Evolutionary conservation across 495 filamentous ascomycete genomes (phyloP).

Genomic region (Podospora comata): DNA sequence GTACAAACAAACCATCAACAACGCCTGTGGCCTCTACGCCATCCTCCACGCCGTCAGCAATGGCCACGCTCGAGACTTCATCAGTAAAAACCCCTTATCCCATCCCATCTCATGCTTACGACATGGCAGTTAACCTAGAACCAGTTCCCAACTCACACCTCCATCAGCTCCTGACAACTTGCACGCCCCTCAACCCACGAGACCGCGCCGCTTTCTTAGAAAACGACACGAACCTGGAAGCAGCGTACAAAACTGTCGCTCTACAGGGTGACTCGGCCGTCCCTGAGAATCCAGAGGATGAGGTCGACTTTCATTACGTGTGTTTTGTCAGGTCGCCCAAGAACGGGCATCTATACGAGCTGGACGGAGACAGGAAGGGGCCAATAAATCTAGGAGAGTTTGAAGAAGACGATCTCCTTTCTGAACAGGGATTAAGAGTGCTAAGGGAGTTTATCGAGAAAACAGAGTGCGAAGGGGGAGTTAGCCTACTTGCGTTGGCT

Average conservation of each 20-base stretch:
- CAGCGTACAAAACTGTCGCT: slow-evolving; percentile 62
- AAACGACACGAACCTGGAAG: slow-evolving; percentile 60
- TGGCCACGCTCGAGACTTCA: background rate
- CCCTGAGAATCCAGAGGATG: slow-evolving; percentile 54
- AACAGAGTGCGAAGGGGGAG: background rate
- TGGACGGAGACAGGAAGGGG: slow-evolving; percentile 28
- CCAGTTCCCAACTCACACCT: slow-evolving; percentile 17
- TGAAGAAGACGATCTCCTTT: background rate
- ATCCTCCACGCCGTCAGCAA: slow-evolving; percentile 14
- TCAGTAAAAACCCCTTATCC: background rate
- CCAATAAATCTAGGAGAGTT: slow-evolving; percentile 8
- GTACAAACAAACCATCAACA: slow-evolving; percentile 16
- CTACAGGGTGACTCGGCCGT: slow-evolving; percentile 60
- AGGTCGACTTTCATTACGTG: slow-evolving; percentile 68
- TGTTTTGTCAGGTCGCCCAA: slow-evolving; percentile 57
- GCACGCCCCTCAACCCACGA: slow-evolving; percentile 44
- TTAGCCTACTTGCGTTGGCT: background rate
- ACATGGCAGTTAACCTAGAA: background rate
- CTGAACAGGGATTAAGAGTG: background rate
- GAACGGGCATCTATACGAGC: slow-evolving; percentile 23
- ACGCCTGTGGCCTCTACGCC: slow-evolving; percentile 14
- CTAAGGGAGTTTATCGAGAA: background rate
- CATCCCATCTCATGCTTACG: background rate
- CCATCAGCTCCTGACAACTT: slow-evolving; percentile 30
- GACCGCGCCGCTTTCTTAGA: slow-evolving; percentile 64